A percentile compares a stretch with the other conserved stretches of the same genome.
These are phyloP conservation scores for Leucocoprinus birnbaumii DNA, from an alignment of 768 basidiomycete species.

Conservation along the genomic window DNA sequence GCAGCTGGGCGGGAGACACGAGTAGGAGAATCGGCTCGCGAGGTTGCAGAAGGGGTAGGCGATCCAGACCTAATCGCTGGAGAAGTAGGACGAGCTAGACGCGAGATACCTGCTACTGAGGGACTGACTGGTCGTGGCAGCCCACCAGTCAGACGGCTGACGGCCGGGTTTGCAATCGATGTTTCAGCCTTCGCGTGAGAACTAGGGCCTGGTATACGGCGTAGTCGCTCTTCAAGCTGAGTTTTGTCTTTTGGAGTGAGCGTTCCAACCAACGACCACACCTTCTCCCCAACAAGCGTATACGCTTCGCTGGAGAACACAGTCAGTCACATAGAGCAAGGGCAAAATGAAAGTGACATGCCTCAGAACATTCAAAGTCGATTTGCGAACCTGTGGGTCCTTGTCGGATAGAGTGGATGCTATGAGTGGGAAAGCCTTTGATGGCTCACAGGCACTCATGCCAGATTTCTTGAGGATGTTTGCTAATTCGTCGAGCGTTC, in stretches of 20 bases:
- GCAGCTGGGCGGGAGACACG: conserved; percentile 25
- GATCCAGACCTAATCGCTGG: conserved; percentile 44
- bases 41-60: conserved; percentile 30
- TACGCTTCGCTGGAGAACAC: conserved; percentile 68
- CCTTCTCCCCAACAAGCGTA: conserved; percentile 77
- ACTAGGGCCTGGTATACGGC: conserved; percentile 73
- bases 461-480: conserved; percentile 79
- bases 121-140: conserved; percentile 33
- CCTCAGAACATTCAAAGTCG: conserved; percentile 82
- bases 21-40: conserved; percentile 41
- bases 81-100: conserved; percentile 44
- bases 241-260: conserved; percentile 87
- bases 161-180: conserved; percentile 31
- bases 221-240: conserved; percentile 86
- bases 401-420: conserved; percentile 85
- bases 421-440: conserved; percentile 75
- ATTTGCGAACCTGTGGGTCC: conserved; percentile 85
- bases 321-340: conserved; percentile 12
- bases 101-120: conserved; percentile 26
- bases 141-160: conserved; percentile 50
- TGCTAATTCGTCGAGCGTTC: conserved; percentile 79
- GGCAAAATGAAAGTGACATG: conserved; percentile 27
- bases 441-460: conserved; percentile 75
- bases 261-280: conserved; percentile 75
- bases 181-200: conserved; percentile 37